Evolutionary conservation across 192 early-diverging fungal genomes (phyloP), one percentile per base, ranked within the genome.

Genomic region (Helicostylum pulchrum): DNA sequence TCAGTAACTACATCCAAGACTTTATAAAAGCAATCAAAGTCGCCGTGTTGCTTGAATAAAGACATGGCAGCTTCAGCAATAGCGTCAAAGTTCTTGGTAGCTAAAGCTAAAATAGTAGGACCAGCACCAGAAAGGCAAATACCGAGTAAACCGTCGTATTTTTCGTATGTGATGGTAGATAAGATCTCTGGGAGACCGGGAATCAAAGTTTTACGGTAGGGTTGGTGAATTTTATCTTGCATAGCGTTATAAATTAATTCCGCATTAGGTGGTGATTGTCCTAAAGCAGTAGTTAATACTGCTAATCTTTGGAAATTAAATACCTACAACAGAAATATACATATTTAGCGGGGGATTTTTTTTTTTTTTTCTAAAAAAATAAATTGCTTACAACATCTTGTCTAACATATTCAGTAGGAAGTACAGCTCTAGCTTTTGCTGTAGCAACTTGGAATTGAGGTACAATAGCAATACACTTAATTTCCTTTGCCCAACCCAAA

Each of bases 171-270:
- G 31, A 90, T 85, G 15, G 87, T 78, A 11, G 79, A 62, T 23
- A 99, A 77, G 74, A 98, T 91, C 67, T 95, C 84, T 26, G 92
- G 78, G 53, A 99, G 80, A 21, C 97, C 97, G 8, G 97, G 97
- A 43, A 85, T 80, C 72, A 99, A 79, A 71, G 92, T 87, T 67
- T 88, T 90, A 39, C 97, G 81, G 77, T 99, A 97, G 6, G 89
- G 89, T 77, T 99, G 97, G 74, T 99, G 97, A n/a, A 98, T 77
- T 69, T 86, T 84, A 79, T 99, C 97, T 63, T 87, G 87, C 96
- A 99, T 98, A 6, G 95, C 92, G 58, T 91, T 88, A 70, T 80
- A 87, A 67, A 99, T 89, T 34, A 94, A 64, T 68, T 85, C 82
- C 3, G 93, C 80, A 67, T 91, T 81, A 31, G 87, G 89, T 5